Percentiles rank a stretch among this genome's conserved stretches.
Conservation (phyloP, 306 rosid genomes). For the Citrullus amarus region DNA sequence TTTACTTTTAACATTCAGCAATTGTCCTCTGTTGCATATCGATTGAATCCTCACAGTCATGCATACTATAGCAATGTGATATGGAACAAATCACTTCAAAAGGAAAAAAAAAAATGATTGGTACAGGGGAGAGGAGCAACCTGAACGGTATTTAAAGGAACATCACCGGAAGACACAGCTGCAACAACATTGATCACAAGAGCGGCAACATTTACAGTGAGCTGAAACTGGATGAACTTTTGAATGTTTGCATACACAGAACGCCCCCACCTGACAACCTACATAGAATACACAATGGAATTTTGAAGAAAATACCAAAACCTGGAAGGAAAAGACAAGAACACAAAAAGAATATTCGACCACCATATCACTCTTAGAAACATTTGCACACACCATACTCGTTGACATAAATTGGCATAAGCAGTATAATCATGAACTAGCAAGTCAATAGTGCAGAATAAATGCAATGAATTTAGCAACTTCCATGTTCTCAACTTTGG, state of each 20-base stretch:
- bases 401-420: neutral
- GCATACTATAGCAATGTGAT: neutral
- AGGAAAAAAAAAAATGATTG: neutral
- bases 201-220: constrained; percentile 95
- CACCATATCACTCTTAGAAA: neutral
- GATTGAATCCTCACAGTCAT: neutral
- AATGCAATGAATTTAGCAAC: neutral
- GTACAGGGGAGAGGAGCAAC: constrained; percentile 23
- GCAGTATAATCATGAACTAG: neutral
- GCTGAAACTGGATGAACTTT: constrained; percentile 96
- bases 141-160: constrained; percentile 95
- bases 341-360: neutral
- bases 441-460: neutral
- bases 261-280: constrained; percentile 99
- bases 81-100: neutral
- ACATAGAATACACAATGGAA: constrained; percentile 9
- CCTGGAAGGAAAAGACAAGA: neutral
- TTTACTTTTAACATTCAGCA: neutral
- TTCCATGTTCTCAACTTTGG: neutral
- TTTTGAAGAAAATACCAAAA: constrained; percentile 1
- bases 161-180: constrained; percentile 63
- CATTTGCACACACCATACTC: neutral
- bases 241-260: constrained; percentile 98
- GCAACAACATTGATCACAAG: constrained; percentile 94
- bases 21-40: neutral